phyloP scores from a whole-genome alignment of 1,284 basidiomycete species.

The Lignosus rhinocerotis region DNA sequence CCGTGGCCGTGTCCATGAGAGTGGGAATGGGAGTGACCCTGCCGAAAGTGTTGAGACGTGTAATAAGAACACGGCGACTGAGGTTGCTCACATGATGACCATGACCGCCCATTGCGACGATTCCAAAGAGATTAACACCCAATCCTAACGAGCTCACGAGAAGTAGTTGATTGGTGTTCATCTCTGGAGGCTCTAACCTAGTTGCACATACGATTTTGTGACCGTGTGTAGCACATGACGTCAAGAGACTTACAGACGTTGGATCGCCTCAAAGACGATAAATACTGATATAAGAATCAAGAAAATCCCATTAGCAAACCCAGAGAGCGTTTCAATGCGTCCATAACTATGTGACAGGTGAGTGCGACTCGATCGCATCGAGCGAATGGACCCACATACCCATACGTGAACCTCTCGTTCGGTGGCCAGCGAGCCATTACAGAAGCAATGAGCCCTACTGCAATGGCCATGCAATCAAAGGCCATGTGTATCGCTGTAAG shows the following conservation, averaged over 20 bases:
- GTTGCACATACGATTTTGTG: background rate
- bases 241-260: conserved; percentile 73
- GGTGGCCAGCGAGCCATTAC: conserved; percentile 98
- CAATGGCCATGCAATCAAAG: conserved; percentile 98
- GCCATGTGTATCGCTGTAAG: conserved; percentile 96
- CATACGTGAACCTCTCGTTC: conserved; percentile 94
- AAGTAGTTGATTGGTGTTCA: conserved; percentile 94
- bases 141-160: conserved; percentile 89
- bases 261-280: conserved; percentile 97
- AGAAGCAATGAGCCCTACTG: conserved; percentile 92
- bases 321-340: conserved; percentile 98
- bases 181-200: conserved; percentile 93
- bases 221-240: background rate
- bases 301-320: conserved; percentile 98
- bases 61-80: background rate
- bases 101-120: conserved; percentile 98
- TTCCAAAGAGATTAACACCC: conserved; percentile 95
- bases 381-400: conserved; percentile 47
- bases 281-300: conserved; percentile 96
- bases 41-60: conserved; percentile 5
- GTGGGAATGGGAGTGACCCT: conserved; percentile 55
- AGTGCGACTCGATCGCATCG: background rate
- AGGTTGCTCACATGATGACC: conserved; percentile 75
- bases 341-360: conserved; percentile 66
- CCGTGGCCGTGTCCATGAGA: conserved; percentile 40